These are phyloP conservation scores for Zopfochytrium polystomum DNA, from an alignment of 371 early-diverging fungal genomes.

Conservation along the genomic window DNA sequence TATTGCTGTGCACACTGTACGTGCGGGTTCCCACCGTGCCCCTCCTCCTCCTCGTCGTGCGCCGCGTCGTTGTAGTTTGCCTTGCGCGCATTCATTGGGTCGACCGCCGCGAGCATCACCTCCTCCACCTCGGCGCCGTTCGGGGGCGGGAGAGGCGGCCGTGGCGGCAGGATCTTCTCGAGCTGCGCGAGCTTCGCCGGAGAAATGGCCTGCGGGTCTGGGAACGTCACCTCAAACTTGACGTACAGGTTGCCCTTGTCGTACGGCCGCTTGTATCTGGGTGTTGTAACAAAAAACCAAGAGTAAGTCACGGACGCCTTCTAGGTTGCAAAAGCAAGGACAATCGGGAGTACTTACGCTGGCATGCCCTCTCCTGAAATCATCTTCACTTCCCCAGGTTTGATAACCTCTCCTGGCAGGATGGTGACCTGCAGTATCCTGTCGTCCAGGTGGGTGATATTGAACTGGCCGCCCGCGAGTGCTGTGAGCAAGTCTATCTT, in stretches of 20 bases:
- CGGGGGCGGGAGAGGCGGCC: slow-evolving; percentile 28
- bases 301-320: slow-evolving; percentile 15
- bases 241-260: slow-evolving; percentile 84
- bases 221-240: slow-evolving; percentile 85
- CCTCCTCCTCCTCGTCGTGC: slow-evolving; percentile 70
- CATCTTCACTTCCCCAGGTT: slow-evolving; percentile 81
- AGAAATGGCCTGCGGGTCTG: slow-evolving; percentile 74
- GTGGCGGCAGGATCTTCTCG: slow-evolving; percentile 47
- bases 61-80: slow-evolving; percentile 39
- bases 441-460: slow-evolving; percentile 87
- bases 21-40: slow-evolving; percentile 62
- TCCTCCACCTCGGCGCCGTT: slow-evolving; percentile 56
- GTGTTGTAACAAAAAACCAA: slow-evolving; percentile 14
- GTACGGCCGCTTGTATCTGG: slow-evolving; percentile 58
- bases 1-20: slow-evolving; percentile 97
- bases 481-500: slow-evolving; percentile 91
- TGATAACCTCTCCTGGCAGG: slow-evolving; percentile 86
- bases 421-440: slow-evolving; percentile 82
- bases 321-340: slow-evolving; percentile 1
- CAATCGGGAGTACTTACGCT: slow-evolving; percentile 44
- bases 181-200: slow-evolving; percentile 44
- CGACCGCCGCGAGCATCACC: slow-evolving; percentile 73
- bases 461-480: slow-evolving; percentile 86
- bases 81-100: slow-evolving; percentile 64
- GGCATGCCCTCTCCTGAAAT: slow-evolving; percentile 95